Evolutionary conservation across 345 rosid genomes (phyloP), one percentile per base, ranked within the genome.

Genomic region (Melastoma malabathricum): DNA sequence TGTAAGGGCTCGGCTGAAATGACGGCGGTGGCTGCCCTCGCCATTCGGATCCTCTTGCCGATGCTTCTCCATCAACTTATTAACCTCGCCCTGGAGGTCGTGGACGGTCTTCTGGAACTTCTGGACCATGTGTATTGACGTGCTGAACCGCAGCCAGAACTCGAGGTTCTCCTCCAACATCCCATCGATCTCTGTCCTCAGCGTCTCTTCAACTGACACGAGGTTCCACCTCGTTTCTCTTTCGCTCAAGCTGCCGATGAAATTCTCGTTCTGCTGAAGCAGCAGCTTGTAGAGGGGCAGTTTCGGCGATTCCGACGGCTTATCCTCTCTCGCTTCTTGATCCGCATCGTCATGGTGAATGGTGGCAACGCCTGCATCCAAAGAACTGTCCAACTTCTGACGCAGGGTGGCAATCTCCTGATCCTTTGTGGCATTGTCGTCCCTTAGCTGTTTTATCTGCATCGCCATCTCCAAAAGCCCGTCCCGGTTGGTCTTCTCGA

Each of bases 131-230:
- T 90, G 94, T 46, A 82, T 70, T 0, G 85, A 64, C 20, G 83
- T 70, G 72, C 93, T 86, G 62, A 90, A 90, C 58, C 95, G 82
- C 64, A 90, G 61, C 98, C 96, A 90, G 72, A 90, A 86, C 67
- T 86, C 94, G 2, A 90, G 73, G 63, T 86, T 90, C 59, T 87
- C 95, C 65, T 90, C 98, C 58, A 90, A 72, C 18, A 86, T 64
- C 14, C 67, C 72, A 48, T 90, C 87, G n/a, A 90, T 90, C 18
- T 74, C 81, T 6, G 64, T 56, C 4, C 95, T 74, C 38, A 90
- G 60, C 65, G 74, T 80, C 51, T 82, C 84, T 66, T 34, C 41
- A 10, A 34, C 41, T 1, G 41, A 34, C 12, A 34, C 41, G 12
- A 34, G 41, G 41, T 34, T 34, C 41, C 2, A 34, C 9, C 12